phyloP scores from a whole-genome alignment of 768 basidiomycete species.

The Boletus eberwhitei region DNA sequence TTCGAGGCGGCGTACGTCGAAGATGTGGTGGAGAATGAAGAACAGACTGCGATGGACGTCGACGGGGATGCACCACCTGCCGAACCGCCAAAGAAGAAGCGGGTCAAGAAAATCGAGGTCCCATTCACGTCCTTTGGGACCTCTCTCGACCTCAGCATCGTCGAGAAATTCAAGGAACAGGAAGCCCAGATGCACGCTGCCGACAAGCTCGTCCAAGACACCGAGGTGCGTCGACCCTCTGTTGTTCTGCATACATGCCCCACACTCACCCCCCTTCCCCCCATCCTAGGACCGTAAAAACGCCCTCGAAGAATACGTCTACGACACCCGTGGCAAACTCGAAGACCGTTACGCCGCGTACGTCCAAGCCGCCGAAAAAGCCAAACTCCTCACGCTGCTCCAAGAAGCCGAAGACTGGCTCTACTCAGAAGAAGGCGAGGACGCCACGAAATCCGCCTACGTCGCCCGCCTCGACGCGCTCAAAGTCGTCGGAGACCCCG shows the following conservation, averaged over 20 bases:
- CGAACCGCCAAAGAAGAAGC: constrained; percentile 72
- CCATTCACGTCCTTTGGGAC: constrained; percentile 64
- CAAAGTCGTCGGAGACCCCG: constrained; percentile 83
- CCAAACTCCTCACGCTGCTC: constrained; percentile 65
- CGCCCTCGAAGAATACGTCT: constrained; percentile 97
- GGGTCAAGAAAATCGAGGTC: constrained; percentile 79
- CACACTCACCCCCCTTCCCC: not conserved
- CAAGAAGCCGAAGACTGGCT: constrained; percentile 92
- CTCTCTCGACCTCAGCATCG: constrained; percentile 57
- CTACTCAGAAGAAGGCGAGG: constrained; percentile 94
- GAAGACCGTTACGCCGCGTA: constrained; percentile 82
- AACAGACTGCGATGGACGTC: constrained; percentile 63
- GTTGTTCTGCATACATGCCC: not conserved
- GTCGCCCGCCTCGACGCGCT: constrained; percentile 77
- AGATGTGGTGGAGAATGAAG: constrained; percentile 77
- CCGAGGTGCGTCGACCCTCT: constrained; percentile 62
- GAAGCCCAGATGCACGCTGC: constrained; percentile 86
- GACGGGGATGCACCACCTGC: constrained; percentile 46
- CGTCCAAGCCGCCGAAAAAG: constrained; percentile 74
- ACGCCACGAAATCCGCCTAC: constrained; percentile 94
- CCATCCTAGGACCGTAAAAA: constrained; percentile 85
- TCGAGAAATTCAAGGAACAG: constrained; percentile 71
- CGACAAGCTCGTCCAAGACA: constrained; percentile 97
- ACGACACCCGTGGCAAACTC: constrained; percentile 90
- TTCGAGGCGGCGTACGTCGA: constrained; percentile 88